These are phyloP conservation scores for Leccinum incarnatum DNA, from an alignment of 768 basidiomycete species.

Conservation along the genomic window DNA sequence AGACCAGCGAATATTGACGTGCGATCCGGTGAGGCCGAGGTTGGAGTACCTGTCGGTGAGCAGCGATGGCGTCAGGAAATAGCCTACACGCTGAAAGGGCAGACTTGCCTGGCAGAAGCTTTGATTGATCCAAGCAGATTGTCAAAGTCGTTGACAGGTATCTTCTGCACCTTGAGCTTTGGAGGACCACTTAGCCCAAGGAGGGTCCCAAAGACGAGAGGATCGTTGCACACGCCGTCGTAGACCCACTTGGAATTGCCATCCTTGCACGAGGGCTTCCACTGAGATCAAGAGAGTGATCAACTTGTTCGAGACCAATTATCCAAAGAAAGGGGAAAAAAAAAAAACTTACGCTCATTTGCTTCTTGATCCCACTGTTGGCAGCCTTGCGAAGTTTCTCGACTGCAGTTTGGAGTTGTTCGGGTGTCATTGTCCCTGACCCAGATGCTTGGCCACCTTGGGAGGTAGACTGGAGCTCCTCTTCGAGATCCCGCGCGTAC, in stretches of 20 bases:
- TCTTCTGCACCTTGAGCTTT: slow-evolving; percentile 50
- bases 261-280: slow-evolving; percentile 49
- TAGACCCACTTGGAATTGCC: slow-evolving; percentile 49
- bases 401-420: slow-evolving; percentile 40
- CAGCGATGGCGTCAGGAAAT: background rate
- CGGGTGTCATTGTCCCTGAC: slow-evolving; percentile 34
- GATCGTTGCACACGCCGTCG: slow-evolving; percentile 49
- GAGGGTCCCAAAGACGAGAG: slow-evolving; percentile 45
- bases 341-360: slow-evolving; percentile 38
- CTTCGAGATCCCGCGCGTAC: slow-evolving; percentile 34
- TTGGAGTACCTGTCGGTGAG: slow-evolving; percentile 34
- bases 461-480: slow-evolving; percentile 22
- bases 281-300: slow-evolving; percentile 31
- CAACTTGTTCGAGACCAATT: background rate
- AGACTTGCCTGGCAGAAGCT: slow-evolving; percentile 37
- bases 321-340: background rate
- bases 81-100: background rate
- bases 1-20: slow-evolving; percentile 46
- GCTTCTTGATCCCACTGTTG: slow-evolving; percentile 49
- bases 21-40: slow-evolving; percentile 38
- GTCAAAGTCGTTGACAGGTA: slow-evolving; percentile 35
- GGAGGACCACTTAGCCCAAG: slow-evolving; percentile 43
- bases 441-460: slow-evolving; percentile 1
- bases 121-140: slow-evolving; percentile 33
- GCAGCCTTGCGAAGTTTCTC: slow-evolving; percentile 45